A percentile compares a stretch with the other conserved stretches of the same genome.
These are phyloP conservation scores for Xylaria sp. DNA, from an alignment of 2,329 filamentous ascomycete genomes.

Conservation along the genomic window DNA sequence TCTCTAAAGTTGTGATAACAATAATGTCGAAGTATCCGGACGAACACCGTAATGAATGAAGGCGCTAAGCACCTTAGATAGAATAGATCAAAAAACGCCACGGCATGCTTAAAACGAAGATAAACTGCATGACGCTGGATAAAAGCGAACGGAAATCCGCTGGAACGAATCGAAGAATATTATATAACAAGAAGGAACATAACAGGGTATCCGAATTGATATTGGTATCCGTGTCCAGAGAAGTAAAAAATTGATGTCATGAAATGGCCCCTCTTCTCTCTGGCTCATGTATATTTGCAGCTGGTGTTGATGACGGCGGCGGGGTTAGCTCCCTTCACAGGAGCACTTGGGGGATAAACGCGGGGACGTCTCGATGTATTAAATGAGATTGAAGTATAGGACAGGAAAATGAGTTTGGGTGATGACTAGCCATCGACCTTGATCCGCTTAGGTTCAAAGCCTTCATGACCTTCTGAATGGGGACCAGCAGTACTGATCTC, in stretches of 20 bases:
- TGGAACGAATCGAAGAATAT: slow-evolving; percentile 37
- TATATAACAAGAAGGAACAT: slow-evolving; percentile 40
- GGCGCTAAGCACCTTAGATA: slow-evolving; percentile 28
- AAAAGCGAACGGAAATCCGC: slow-evolving; percentile 37
- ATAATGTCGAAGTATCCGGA: slow-evolving; percentile 24
- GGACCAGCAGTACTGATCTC: slow-evolving; percentile 58
- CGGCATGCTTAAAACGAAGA: slow-evolving; percentile 44
- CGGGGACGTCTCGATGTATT: slow-evolving; percentile 18
- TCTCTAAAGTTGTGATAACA: slow-evolving; percentile 40
- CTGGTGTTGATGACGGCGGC: slow-evolving; percentile 24
- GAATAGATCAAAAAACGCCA: slow-evolving; percentile 42
- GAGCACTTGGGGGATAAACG: slow-evolving; percentile 28
- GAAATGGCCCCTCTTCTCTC: slow-evolving; percentile 22
- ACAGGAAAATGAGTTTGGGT: background rate
- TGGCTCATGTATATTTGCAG: slow-evolving; percentile 42
- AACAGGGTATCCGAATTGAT: slow-evolving; percentile 39
- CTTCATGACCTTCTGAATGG: slow-evolving; percentile 56
- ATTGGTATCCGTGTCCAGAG: slow-evolving; percentile 24
- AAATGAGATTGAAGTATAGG: slow-evolving; percentile 4
- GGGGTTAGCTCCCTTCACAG: background rate
- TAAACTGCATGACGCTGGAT: slow-evolving; percentile 44
- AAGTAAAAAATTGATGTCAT: slow-evolving; percentile 27
- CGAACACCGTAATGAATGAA: slow-evolving; percentile 37
- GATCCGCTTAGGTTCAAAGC: slow-evolving; percentile 63
- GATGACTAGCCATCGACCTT: slow-evolving; percentile 59